Evolutionary conservation across 2,329 filamentous ascomycete genomes (phyloP).

Genomic region (Cercospora sp.): DNA sequence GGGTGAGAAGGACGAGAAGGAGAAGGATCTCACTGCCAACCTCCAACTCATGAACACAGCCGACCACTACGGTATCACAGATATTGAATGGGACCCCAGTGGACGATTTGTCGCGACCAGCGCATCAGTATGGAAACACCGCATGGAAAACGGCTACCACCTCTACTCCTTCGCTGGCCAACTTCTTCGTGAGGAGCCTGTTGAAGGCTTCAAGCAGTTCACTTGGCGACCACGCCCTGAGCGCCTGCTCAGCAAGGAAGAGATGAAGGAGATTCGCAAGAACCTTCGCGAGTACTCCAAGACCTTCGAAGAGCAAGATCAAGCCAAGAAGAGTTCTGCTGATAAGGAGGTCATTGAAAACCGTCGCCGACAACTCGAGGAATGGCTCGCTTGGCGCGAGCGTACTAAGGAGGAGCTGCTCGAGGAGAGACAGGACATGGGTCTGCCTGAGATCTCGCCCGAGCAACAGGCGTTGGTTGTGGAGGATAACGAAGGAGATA

Average conservation of each 20-base stretch:
- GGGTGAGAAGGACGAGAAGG: conserved; percentile 82
- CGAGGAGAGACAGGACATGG: conserved; percentile 68
- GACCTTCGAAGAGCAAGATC: conserved; percentile 92
- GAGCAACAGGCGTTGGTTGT: conserved; percentile 61
- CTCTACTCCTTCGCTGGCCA: conserved; percentile 95
- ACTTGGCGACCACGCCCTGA: conserved; percentile 88
- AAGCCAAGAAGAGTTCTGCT: conserved; percentile 87
- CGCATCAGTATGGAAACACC: conserved; percentile 93
- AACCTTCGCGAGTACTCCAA: conserved; percentile 96
- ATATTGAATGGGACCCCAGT: conserved; percentile 97
- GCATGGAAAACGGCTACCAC: conserved; percentile 99
- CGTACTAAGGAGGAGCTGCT: conserved; percentile 68
- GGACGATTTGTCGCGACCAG: conserved; percentile 92
- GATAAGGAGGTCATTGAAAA: conserved; percentile 92
- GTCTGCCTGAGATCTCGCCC: conserved; percentile 65
- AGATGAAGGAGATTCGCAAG: conserved; percentile 97
- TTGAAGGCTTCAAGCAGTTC: conserved; percentile 98
- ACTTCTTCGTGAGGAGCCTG: conserved; percentile 81
- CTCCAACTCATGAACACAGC: conserved; percentile 89
- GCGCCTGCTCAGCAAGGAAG: conserved; percentile 90
- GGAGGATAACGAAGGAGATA: conserved; percentile 48
- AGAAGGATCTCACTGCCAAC: conserved; percentile 93
- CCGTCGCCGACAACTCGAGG: conserved; percentile 75
- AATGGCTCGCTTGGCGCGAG: conserved; percentile 86
- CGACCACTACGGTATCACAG: conserved; percentile 96